Evolutionary conservation across 202 grass and related monocot genomes (phyloP), one percentile per base, ranked within the genome.

Genomic region (Brachypodium distachyon): DNA sequence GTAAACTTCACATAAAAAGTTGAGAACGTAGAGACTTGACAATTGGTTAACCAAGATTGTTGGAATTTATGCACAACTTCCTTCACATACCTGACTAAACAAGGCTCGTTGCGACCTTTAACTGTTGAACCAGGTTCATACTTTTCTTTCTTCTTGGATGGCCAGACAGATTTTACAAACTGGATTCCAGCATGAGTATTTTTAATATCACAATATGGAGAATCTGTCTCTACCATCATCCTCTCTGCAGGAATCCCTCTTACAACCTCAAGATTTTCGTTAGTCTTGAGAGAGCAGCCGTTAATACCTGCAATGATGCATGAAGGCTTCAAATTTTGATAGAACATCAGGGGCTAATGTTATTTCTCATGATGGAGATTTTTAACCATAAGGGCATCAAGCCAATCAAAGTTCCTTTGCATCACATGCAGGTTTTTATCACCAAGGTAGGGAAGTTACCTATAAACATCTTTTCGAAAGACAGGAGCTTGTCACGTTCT

Each of bases 141-240:
- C 60, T 98, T 98, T 42, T 98, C 91, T 86, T 98, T 98, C 77
- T 98, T 98, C 85, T 94, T 94, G 18, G 89, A 90, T 80, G 89
- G 67, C 95, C 95, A 94, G 62, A 88, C 34, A n/a, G 91, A 98
- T 86, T 92, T 98, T 25, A 94, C 87, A 80, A 88, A 94, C 51
- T 90, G 57, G 26, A 88, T 87, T 67, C 89, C 91, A 57, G 95
- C 95, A 88, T 98, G 95, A 60, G 85, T 92, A 72, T 84, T 98
- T 87, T 84, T 98, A 65, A 98, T 94, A 21, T 92, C 95, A 88
- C 95, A 98, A 60, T 98, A 98, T 46, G 95, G 95, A 38, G 91
- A 90, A 58, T 98, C 95, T 44, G 95, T 98, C 54, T 98, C 95
- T 86, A 98, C 82, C 95, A 98, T 94, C 82, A 94, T 87, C 57